Evolutionary conservation across 345 rosid species (phyloP).

Genomic region (Schrenkiella parvula): DNA sequence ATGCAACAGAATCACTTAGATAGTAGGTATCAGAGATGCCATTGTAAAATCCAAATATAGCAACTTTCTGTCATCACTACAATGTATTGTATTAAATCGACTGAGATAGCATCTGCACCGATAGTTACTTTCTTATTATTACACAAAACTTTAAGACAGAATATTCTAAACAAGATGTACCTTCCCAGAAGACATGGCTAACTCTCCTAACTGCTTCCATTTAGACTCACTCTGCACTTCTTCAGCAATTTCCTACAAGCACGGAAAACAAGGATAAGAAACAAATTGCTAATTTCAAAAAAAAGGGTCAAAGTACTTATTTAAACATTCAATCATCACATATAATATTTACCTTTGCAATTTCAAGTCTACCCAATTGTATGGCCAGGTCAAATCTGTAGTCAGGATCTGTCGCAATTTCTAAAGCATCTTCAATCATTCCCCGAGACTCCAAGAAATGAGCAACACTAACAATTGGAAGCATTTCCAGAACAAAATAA

Average conservation of each 20-base stretch:
- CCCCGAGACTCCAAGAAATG: conserved; percentile 97
- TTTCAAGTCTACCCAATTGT: conserved; percentile 84
- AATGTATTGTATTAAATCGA: not conserved
- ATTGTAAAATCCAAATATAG: not conserved
- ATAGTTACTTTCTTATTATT: not conserved
- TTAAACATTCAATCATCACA: not conserved
- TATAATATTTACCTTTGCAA: conserved; percentile 65
- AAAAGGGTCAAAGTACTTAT: not conserved
- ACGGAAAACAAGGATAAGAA: not conserved
- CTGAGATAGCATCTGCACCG: not conserved
- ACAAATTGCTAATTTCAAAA: not conserved
- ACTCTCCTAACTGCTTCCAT: conserved; percentile 98
- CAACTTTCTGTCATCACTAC: not conserved
- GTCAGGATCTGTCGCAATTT: conserved; percentile 95
- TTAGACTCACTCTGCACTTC: conserved; percentile 88
- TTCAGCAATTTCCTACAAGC: conserved; percentile 77
- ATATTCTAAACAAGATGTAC: conserved; percentile 29
- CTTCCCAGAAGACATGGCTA: conserved; percentile 97
- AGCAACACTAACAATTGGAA: conserved; percentile 68
- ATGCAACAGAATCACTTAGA: not conserved
- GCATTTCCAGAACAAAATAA: not conserved
- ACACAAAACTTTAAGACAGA: not conserved
- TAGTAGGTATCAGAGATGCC: not conserved
- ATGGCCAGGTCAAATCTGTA: conserved; percentile 94
- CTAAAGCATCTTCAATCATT: conserved; percentile 93